Base-by-base conservation (phyloP, 106 monocot species). In the Dioscorea alata region DNA sequence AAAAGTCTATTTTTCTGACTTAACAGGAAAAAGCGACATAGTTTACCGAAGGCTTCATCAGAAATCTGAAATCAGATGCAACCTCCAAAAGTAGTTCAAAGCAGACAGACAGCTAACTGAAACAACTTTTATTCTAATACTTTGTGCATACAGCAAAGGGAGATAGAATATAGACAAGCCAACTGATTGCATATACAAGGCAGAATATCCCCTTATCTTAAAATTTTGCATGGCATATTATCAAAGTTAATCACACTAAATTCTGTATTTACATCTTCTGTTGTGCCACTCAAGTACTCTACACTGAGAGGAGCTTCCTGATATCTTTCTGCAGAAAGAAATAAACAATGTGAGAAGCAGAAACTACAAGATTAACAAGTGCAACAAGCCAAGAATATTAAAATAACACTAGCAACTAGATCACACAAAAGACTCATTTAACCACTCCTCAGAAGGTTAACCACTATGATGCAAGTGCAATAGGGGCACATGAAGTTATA, bases 291-390 rank as follows among this genome's bases (percentile, higher is more conserved):
- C 13, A 42, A 50, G 64, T 48, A 48, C 68, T 66, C 57, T 61
- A 82, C 20, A 73, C 77, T 28, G 77, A 62, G 12, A 82, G 73
- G 10, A 82, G 65, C 57, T 74, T 82, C 58, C 74, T 25, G 59
- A 82, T 78, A 48, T 82, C 82, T 64, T 74, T 82, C 82, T 82
- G 78, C 63, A 82, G 60, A 20, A 57, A 28, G 50, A 73, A 63
- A 21, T 5, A 74, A 74, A 57, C 25, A 6, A 23, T 23, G 14
- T 23, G 49, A 49, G n/a, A 22, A 12, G 20, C 61, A 25, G 12
- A 22, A 68, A 23, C 33, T 1, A 42, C 4, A n/a, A 20, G 20
- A 6, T 49, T 31, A 56, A 12, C 22, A 48, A 66, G 18, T 3
- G 33, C 19, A 22, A 22, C 25, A 60, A 50, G 13, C 50, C 8